A percentile compares a stretch with the other conserved stretches of the same genome.
Conservation (phyloP, 306 rosid species). For the Quercus rubra region DNA sequence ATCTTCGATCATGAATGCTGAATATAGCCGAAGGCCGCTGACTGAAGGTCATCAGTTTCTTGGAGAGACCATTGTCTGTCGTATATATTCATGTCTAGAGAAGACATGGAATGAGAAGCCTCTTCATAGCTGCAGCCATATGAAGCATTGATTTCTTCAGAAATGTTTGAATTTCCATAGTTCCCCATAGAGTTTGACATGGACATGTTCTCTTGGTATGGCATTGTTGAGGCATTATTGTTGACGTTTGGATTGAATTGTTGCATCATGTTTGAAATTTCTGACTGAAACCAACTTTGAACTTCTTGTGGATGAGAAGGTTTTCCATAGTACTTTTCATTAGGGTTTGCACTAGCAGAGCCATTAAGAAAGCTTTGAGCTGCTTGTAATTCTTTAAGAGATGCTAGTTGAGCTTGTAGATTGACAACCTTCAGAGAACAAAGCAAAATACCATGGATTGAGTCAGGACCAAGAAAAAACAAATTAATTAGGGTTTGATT, state of each 20-base stretch:
- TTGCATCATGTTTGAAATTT: slow-evolving; percentile 33
- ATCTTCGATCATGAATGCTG: slow-evolving; percentile 24
- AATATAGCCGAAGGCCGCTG: slow-evolving; percentile 64
- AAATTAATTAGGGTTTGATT: slow-evolving; percentile 27
- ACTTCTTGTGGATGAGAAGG: slow-evolving; percentile 42
- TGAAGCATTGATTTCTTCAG: slow-evolving; percentile 52
- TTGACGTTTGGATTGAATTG: slow-evolving; percentile 39
- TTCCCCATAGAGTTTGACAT: slow-evolving; percentile 48
- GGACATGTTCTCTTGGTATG: slow-evolving; percentile 33
- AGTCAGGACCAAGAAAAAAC: background rate
- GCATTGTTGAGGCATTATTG: slow-evolving; percentile 25
- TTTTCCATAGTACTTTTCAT: slow-evolving; percentile 41
- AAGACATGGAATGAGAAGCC: slow-evolving; percentile 49
- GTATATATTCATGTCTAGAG: slow-evolving; percentile 52
- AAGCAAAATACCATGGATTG: slow-evolving; percentile 8
- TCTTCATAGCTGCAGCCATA: slow-evolving; percentile 67
- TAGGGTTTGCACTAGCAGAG: slow-evolving; percentile 54
- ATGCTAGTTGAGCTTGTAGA: slow-evolving; percentile 85
- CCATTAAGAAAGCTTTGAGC: slow-evolving; percentile 47
- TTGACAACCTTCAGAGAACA: slow-evolving; percentile 61
- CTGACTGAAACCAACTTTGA: slow-evolving; percentile 52
- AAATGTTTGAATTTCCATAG: slow-evolving; percentile 39
- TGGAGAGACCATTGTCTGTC: slow-evolving; percentile 50
- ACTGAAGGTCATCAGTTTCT: slow-evolving; percentile 60
- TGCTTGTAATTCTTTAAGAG: slow-evolving; percentile 69